Evolutionary conservation across 495 filamentous ascomycete genomes (phyloP).

Genomic region (Tirmania nivea): DNA sequence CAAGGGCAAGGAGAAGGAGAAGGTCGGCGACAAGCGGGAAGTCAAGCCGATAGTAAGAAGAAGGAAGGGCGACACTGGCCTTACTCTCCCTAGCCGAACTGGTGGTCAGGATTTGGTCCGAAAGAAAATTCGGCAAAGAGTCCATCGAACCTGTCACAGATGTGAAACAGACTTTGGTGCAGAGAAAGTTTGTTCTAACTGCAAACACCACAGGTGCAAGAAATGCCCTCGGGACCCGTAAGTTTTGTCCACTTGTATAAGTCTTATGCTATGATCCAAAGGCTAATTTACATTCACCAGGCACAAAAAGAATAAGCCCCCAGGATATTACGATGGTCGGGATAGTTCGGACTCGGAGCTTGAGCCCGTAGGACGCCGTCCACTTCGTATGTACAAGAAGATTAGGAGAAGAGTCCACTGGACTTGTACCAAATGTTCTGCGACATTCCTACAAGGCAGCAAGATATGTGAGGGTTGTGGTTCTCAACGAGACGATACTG

Average conservation of each 20-base stretch:
- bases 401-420: constrained; percentile 18
- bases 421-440: constrained; percentile 16
- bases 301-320: constrained; percentile 17
- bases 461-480: constrained; percentile 14
- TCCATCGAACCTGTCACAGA: constrained; percentile 56
- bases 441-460: constrained; percentile 10
- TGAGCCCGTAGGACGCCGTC: constrained; percentile 7
- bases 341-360: constrained; percentile 13
- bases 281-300: constrained; percentile 4
- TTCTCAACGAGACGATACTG: constrained; percentile 17
- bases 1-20: constrained; percentile 24
- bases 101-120: constrained; percentile 50
- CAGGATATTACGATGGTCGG: constrained; percentile 16
- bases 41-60: constrained; percentile 16
- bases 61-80: constrained; percentile 15
- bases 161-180: constrained; percentile 44
- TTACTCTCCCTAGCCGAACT: constrained; percentile 41
- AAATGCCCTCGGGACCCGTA: constrained; percentile 67
- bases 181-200: constrained; percentile 43
- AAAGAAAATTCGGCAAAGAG: constrained; percentile 41
- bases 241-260: constrained; percentile 19
- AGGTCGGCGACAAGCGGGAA: constrained; percentile 13
- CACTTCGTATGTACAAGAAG: constrained; percentile 15
- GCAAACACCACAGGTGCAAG: constrained; percentile 57
- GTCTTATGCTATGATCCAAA: not conserved